Evolutionary conservation across 73 alveolate genomes (phyloP).

Genomic region (Diophrys sp.): DNA sequence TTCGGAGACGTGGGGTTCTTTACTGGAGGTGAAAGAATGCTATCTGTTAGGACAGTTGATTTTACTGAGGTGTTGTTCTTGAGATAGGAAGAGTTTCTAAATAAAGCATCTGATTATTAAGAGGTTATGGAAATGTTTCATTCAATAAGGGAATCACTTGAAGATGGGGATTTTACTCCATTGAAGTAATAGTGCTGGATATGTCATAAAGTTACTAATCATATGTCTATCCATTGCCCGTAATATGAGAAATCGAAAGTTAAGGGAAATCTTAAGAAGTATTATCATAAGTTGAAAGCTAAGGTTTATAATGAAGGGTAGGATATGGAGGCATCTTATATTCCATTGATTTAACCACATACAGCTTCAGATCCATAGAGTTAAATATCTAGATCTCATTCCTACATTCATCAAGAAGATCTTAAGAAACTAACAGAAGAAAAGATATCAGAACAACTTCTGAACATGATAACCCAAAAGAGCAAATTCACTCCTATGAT

Average conservation of each 20-base stretch:
- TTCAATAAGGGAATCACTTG: constrained; percentile 40
- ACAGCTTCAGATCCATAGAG: too few species aligned
- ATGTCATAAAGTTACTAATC: background rate
- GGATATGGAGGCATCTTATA: too few species aligned
- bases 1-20: constrained; percentile 70
- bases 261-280: background rate
- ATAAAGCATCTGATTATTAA: constrained; percentile 43
- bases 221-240: constrained; percentile 1
- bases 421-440: background rate
- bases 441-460: background rate
- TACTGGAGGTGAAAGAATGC: constrained; percentile 57
- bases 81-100: constrained; percentile 44
- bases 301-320: too few species aligned
- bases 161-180: background rate
- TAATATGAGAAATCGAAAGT: constrained; percentile 11
- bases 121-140: constrained; percentile 57
- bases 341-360: background rate
- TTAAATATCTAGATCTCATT: background rate
- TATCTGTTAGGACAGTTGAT: constrained; percentile 72
- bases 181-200: background rate
- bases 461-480: background rate
- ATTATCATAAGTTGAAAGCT: too few species aligned
- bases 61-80: constrained; percentile 66
- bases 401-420: background rate
- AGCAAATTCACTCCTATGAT: too few species aligned